These are phyloP conservation scores for Chlamydomonas eustigma DNA, from an alignment of 139 green algal species.

Conservation along the genomic window DNA sequence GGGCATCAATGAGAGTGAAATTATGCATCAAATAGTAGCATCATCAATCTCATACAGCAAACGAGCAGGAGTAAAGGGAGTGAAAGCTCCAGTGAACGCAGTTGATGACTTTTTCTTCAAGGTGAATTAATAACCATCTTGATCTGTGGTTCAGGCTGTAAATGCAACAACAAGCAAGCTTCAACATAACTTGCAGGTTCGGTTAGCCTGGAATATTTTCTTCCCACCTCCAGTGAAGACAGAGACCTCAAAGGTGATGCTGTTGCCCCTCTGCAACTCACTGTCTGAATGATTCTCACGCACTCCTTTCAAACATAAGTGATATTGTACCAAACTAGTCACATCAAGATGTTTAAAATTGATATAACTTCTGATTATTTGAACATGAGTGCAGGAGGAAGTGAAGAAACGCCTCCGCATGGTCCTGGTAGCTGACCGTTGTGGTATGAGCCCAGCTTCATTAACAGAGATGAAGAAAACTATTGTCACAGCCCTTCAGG, in stretches of 20 bases:
- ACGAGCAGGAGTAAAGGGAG: too few species aligned
- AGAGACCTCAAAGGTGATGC: constrained; percentile 1
- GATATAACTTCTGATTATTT: too few species aligned
- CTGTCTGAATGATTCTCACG: neutral
- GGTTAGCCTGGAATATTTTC: constrained; percentile 51
- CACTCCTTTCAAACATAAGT: neutral
- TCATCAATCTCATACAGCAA: neutral
- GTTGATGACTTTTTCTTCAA: constrained; percentile 4
- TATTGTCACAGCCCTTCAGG: constrained; percentile 48
- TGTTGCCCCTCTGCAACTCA: neutral
- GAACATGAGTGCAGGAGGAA: neutral
- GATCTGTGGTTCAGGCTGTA: neutral
- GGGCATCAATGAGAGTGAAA: neutral
- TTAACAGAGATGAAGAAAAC: constrained; percentile 69
- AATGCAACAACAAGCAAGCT: neutral
- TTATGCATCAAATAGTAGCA: neutral
- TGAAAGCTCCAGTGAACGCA: neutral
- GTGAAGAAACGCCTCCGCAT: constrained; percentile 22
- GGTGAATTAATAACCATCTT: neutral
- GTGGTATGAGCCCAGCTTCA: constrained; percentile 70
- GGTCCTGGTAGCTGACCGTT: constrained; percentile 58
- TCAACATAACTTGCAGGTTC: neutral
- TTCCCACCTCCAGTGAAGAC: constrained; percentile 35
- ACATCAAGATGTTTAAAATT: too few species aligned
- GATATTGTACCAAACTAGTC: too few species aligned